Base-by-base conservation (phyloP, 257 asterid genomes). In the Salvia miltiorrhiza region DNA sequence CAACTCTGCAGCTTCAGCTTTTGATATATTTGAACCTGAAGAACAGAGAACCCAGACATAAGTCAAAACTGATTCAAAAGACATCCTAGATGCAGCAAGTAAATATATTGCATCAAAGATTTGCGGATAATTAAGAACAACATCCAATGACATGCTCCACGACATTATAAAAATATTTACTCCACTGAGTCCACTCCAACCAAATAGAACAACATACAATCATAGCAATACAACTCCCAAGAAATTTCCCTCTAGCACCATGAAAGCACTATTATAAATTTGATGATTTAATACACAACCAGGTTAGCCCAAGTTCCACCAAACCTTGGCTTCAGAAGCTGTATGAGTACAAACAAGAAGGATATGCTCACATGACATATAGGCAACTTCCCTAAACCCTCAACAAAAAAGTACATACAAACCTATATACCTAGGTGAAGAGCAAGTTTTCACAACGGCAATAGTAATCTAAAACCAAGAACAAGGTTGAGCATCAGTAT, bases 11-110 rank as follows among this genome's bases (percentile, higher is more conserved):
- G 97, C 96, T 61, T 87, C 99, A 73, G 17, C 78, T 85, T 81
- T 86, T 71, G 99, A 85, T 63, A 90, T 82, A 82, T 71, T 79
- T 72, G 96, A 83, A 78, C 99, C 99, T 92, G 77, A 72, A 70
- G 58, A 71, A 65, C 33, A 74, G 20, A 61, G 67, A 68, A 59
- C 63, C 32, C 33, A 69, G 50, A 52, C 61, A 30, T 63, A 65
- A 35, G 21, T 54, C 35, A 6, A 67, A 4, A 8, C 11, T 47
- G 28, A 63, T 63, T 21, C 48, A n/a, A 17, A 77, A 32, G 63
- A 23, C 26, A 60, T 48, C 74, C 35, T 12, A 39, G 56, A 19
- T 17, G 45, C 41, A 70, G 35, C 43, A 40, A 39, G 37, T 21
- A 4, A 17, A 48, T n/a, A 59, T 17, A 52, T n/a, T n/a, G 52